These are phyloP conservation scores for Diaporthe amygdali DNA, from an alignment of 2,329 filamentous ascomycete species.

Conservation along the genomic window DNA sequence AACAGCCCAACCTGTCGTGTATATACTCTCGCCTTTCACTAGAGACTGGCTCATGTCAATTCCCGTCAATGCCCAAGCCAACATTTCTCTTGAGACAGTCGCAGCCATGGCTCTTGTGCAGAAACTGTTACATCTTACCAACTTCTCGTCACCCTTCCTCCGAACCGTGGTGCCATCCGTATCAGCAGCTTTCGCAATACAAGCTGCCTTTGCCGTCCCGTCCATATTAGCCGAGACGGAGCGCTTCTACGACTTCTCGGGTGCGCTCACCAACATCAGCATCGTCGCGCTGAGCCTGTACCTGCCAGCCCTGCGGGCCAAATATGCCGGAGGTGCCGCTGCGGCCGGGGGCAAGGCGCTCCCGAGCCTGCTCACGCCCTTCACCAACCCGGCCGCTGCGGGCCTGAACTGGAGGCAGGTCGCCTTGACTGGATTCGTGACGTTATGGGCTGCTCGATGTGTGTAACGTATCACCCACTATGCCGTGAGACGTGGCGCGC, in stretches of 20 bases:
- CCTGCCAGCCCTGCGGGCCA: constrained; percentile 62
- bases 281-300: constrained; percentile 67
- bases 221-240: constrained; percentile 66
- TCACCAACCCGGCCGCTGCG: constrained; percentile 44
- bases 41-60: neutral
- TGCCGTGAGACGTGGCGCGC: neutral
- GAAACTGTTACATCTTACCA: constrained; percentile 62
- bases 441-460: constrained; percentile 67
- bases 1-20: neutral
- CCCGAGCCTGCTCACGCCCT: constrained; percentile 51
- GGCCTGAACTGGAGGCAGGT: constrained; percentile 65
- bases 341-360: constrained; percentile 36
- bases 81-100: neutral
- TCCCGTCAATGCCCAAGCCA: neutral
- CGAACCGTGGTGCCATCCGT: constrained; percentile 67
- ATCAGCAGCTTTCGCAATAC: constrained; percentile 66
- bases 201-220: constrained; percentile 66
- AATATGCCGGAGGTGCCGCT: constrained; percentile 48
- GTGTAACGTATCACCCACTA: constrained; percentile 31
- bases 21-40: neutral
- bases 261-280: constrained; percentile 69
- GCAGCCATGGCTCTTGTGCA: constrained; percentile 41
- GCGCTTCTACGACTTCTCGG: constrained; percentile 71
- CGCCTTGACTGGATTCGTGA: constrained; percentile 43
- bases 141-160: constrained; percentile 66